Evolutionary conservation across 2,329 filamentous ascomycete genomes (phyloP), one percentile per base, ranked within the genome.

Genomic region (Aspergillus piperis): DNA sequence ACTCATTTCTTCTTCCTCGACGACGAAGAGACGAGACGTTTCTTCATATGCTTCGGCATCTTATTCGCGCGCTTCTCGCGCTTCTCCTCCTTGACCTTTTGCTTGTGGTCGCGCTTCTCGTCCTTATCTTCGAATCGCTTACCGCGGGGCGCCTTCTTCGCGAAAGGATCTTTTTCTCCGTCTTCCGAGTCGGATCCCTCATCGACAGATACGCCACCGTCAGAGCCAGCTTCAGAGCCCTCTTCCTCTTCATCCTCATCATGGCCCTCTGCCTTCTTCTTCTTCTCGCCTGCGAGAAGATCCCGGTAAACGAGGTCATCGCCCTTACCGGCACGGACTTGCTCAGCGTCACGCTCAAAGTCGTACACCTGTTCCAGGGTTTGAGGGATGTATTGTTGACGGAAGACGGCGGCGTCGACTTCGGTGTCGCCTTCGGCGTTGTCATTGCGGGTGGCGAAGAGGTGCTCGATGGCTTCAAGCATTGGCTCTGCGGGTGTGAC

Each of bases 281-380:
- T 36, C 32, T 36, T 36, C 32, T 88, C 86, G 63, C 89, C 85
- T 3, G 93, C 92, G 1, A 99, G 82, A 7, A 99, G 83, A 66
- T 91, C 90, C 64, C 88, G 87, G 78, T 98, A 98, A 1, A 96
- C 86, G 0, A 97, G 82, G n/a, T 90, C 87, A 11, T 86, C 85
- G 19, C 88, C 90, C 64, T 90, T 84, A 5, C 92, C 92, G 47
- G 87, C 83, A 7, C 86, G 86, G 21, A 96, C 84, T 73, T 88
- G 88, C 68, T 91, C 88, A 2, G 88, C 91, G 68, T 98, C 95
- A 68, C 93, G 89, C 77, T 98, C 95, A 54, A 96, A 88, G 73
- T 99, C 93, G 75, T 97, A 97, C 4, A 99, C 94, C 72, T 99
- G 92, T 67, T 98, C 91, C 47, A 99, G 83, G 0, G 91, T 98